Conservation (phyloP, 2,329 filamentous ascomycete genomes). For the Hypoxylon sp. region DNA sequence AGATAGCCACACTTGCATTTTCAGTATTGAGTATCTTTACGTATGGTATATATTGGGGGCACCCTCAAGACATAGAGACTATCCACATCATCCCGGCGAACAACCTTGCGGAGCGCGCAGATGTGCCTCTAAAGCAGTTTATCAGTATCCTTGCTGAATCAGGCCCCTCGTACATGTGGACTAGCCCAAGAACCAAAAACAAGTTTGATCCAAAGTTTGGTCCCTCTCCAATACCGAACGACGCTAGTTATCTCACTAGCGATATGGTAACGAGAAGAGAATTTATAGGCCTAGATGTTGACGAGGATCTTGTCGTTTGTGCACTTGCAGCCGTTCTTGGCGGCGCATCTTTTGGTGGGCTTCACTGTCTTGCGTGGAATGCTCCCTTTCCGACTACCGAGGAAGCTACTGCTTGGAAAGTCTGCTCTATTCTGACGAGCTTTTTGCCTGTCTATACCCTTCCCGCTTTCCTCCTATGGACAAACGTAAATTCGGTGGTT, state of each 20-base stretch:
- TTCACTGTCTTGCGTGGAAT: conserved; percentile 17
- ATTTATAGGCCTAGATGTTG: not conserved
- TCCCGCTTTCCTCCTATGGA: not conserved
- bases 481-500: not conserved
- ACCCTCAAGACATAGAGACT: not conserved
- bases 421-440: not conserved
- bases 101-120: no score
- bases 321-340: not conserved
- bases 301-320: not conserved
- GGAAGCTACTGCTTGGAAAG: conserved; percentile 6
- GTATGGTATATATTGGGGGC: not conserved
- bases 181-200: not conserved
- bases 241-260: not conserved
- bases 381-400: not conserved
- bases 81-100: conserved; percentile 7
- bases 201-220: not conserved
- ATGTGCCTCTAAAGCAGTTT: no score
- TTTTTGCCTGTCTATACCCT: not conserved
- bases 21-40: conserved; percentile 6
- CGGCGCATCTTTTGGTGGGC: not conserved
- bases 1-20: conserved; percentile 9
- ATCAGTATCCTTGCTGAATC: no score
- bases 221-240: not conserved
- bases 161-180: not conserved
- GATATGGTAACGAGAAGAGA: not conserved